phyloP scores from a whole-genome alignment of 352 stramenopile genomes.

The Pythium aquatile region DNA sequence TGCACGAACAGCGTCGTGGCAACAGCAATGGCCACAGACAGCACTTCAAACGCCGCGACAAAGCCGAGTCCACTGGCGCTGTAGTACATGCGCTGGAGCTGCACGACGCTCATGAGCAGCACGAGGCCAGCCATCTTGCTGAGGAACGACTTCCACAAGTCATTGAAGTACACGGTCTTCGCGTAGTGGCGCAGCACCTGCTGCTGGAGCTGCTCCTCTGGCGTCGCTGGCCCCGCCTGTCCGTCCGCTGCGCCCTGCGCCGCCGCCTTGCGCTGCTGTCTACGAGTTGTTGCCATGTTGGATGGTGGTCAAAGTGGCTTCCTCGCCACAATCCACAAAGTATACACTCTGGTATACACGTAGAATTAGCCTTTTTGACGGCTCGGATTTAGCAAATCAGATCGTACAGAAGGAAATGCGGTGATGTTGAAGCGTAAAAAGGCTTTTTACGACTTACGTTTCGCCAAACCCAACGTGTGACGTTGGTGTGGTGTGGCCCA shows the following conservation, averaged over 20 bases:
- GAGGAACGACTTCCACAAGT: conserved; percentile 80
- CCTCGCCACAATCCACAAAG: not conserved
- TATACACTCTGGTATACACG: not conserved
- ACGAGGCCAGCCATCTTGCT: conserved; percentile 74
- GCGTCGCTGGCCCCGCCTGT: not conserved
- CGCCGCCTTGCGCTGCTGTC: conserved; percentile 10
- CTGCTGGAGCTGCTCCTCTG: conserved; percentile 51
- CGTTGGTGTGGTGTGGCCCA: conserved; percentile 16
- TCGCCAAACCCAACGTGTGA: conserved; percentile 13
- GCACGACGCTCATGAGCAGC: conserved; percentile 58
- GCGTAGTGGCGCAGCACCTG: conserved; percentile 75
- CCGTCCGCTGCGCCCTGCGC: not conserved
- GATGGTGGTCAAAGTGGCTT: not conserved
- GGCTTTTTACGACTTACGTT: conserved; percentile 18
- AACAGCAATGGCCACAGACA: conserved; percentile 55
- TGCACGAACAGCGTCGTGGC: conserved; percentile 65
- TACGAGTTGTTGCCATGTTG: not conserved
- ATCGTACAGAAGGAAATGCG: not conserved
- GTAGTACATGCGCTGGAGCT: conserved; percentile 58
- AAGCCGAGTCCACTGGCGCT: conserved; percentile 52
- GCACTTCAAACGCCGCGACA: conserved; percentile 51
- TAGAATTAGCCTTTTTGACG: not conserved
- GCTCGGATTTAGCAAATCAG: not conserved
- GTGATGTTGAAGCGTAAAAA: conserved; percentile 28
- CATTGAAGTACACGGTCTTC: conserved; percentile 87